A percentile compares a stretch with the other conserved stretches of the same genome.
Conservation (phyloP, 345 rosid genomes). For the Dimocarpus longan region DNA sequence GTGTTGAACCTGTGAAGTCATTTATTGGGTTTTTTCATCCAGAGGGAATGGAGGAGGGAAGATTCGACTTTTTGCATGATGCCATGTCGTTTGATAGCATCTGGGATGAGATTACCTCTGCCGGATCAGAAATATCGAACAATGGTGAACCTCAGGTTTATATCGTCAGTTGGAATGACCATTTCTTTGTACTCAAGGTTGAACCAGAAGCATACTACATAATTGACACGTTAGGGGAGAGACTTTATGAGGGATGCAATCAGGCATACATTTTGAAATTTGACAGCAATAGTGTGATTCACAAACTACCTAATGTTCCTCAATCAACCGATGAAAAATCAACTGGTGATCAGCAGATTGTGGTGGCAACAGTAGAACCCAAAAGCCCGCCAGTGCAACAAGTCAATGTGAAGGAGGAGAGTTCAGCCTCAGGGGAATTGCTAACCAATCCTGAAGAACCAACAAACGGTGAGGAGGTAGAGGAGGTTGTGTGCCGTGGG, state of each 20-base stretch:
- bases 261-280: constrained; percentile 95
- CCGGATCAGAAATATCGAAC: constrained; percentile 45
- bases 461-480: constrained; percentile 35
- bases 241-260: constrained; percentile 90
- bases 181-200: constrained; percentile 85
- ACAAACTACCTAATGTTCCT: constrained; percentile 37
- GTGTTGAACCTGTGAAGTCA: constrained; percentile 69
- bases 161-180: constrained; percentile 99
- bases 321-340: constrained; percentile 50
- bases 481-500: constrained; percentile 65
- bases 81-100: constrained; percentile 96
- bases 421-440: constrained; percentile 24
- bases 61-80: constrained; percentile 73
- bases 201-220: constrained; percentile 87
- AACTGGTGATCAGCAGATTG: constrained; percentile 34
- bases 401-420: constrained; percentile 34
- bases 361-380: constrained; percentile 31
- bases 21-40: constrained; percentile 95
- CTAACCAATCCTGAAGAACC: constrained; percentile 30
- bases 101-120: constrained; percentile 82
- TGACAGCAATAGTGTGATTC: constrained; percentile 57
- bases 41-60: constrained; percentile 69
- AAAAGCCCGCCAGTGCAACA: constrained; percentile 32
- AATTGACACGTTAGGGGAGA: constrained; percentile 94
- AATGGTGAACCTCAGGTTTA: constrained; percentile 59